A percentile compares a stretch with the other conserved stretches of the same genome.
Evolutionary conservation across 257 asterid genomes (phyloP).

Genomic region (Solanum boliviense): DNA sequence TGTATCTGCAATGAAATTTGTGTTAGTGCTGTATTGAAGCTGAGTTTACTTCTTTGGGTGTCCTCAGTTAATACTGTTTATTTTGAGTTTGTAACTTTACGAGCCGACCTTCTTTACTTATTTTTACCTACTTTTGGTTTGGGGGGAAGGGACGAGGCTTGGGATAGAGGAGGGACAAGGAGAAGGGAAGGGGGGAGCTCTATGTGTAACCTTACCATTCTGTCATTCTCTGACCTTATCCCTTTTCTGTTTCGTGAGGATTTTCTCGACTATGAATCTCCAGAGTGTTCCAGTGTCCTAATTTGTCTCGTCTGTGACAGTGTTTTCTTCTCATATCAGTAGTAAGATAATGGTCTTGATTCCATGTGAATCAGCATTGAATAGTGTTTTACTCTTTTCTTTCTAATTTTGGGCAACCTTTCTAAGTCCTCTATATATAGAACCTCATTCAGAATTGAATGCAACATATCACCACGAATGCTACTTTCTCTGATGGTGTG

Average conservation of each 20-base stretch:
- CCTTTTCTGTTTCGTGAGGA: not conserved
- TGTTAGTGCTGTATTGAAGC: not conserved
- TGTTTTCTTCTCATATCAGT: not conserved
- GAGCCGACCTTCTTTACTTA: not conserved
- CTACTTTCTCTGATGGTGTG: not conserved
- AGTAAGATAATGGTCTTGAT: not conserved
- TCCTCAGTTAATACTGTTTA: not conserved
- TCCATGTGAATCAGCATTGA: too few species aligned
- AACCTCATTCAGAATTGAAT: not conserved
- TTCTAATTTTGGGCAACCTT: not conserved
- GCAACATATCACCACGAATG: not conserved
- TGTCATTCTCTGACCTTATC: not conserved
- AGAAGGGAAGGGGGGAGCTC: not conserved
- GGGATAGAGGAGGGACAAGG: not conserved
- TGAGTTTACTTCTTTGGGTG: not conserved
- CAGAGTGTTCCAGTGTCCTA: not conserved
- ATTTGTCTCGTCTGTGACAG: not conserved
- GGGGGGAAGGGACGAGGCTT: not conserved
- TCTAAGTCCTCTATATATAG: not conserved
- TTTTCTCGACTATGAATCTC: not conserved
- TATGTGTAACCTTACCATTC: not conserved
- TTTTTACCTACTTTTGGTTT: not conserved
- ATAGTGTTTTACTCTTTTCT: not conserved
- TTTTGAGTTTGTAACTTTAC: not conserved
- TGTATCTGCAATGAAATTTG: not conserved